phyloP scores from a whole-genome alignment of 768 basidiomycete genomes.

The Tricholoma matsutake region DNA sequence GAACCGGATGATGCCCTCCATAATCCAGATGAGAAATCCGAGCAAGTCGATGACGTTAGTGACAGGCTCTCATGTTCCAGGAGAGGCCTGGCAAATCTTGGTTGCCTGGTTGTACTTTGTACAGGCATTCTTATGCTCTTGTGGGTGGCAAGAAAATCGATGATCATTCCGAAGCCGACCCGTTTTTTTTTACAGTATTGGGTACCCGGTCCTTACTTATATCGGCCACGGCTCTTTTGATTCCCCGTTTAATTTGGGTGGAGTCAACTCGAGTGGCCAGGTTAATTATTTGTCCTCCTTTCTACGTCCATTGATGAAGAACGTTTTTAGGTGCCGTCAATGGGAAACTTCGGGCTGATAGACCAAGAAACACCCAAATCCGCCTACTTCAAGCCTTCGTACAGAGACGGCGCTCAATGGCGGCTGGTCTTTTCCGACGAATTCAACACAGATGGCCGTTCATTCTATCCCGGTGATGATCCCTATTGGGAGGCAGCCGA shows the following conservation, averaged over 20 bases:
- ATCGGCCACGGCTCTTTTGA: background rate
- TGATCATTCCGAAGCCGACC: background rate
- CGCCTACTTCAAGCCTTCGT: conserved; percentile 50
- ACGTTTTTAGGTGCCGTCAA: conserved; percentile 55
- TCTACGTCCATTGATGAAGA: conserved; percentile 9
- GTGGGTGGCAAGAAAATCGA: conserved; percentile 36
- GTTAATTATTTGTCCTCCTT: conserved; percentile 23
- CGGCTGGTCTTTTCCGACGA: conserved; percentile 78
- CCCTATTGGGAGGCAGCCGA: conserved; percentile 82
- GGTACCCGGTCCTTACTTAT: conserved; percentile 44
- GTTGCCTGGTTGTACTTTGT: conserved; percentile 61
- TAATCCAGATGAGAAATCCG: conserved; percentile 47
- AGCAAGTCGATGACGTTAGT: conserved; percentile 27
- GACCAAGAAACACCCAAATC: conserved; percentile 58
- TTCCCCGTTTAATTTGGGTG: conserved; percentile 37
- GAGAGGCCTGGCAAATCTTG: conserved; percentile 69
- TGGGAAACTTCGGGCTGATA: conserved; percentile 58
- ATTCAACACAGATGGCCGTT: conserved; percentile 71
- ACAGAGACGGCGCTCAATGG: conserved; percentile 54
- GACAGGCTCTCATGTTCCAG: conserved; percentile 44
- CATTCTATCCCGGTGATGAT: conserved; percentile 82
- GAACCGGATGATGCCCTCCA: conserved; percentile 76
- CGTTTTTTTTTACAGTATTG: conserved; percentile 36
- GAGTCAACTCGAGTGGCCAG: conserved; percentile 70
- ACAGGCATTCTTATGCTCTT: conserved; percentile 51